A percentile compares a stretch with the other conserved stretches of the same genome.
Conservation (phyloP, 495 filamentous ascomycete species). For the Aspergillus olivimuriae region DNA sequence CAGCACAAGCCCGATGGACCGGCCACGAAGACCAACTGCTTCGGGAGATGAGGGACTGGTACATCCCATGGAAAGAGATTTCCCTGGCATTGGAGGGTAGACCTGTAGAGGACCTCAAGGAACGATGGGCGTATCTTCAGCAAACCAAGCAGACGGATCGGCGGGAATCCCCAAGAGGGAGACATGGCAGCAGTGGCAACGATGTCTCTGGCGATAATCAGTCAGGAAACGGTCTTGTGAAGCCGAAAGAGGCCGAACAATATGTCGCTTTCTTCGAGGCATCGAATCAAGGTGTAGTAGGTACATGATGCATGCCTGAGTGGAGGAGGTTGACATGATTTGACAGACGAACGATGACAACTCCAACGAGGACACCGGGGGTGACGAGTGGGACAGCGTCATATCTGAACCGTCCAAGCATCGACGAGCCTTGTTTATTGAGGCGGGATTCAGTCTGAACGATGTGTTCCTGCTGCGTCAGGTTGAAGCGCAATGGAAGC, state of each 20-base stretch:
- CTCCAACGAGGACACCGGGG: neutral
- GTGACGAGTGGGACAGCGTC: neutral
- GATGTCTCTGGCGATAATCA: too few relatives aligned
- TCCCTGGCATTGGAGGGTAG: constrained; percentile 12
- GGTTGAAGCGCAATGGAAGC: constrained; percentile 13
- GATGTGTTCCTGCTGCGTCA: constrained; percentile 16
- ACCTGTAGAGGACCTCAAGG: constrained; percentile 14
- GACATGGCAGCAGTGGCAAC: too few relatives aligned
- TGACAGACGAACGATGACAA: neutral
- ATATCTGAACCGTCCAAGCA: neutral
- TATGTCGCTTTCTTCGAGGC: constrained; percentile 13
- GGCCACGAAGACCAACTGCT: constrained; percentile 18
- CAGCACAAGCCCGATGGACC: too few relatives aligned
- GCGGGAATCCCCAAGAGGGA: too few relatives aligned
- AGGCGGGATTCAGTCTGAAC: constrained; percentile 9
- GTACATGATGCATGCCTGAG: too few relatives aligned
- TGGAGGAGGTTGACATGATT: too few relatives aligned
- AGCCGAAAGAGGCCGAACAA: constrained; percentile 1
- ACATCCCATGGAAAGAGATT: constrained; percentile 22
- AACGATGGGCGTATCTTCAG: constrained; percentile 14
- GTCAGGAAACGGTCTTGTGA: neutral
- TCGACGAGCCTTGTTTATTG: constrained; percentile 9
- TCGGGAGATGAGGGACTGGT: constrained; percentile 11
- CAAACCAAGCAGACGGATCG: neutral
- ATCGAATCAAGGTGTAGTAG: too few relatives aligned